Percentiles rank a stretch among this genome's conserved stretches.
Evolutionary conservation across 177 flowering plant species (phyloP).

Genomic region (Vitis hybrid): DNA sequence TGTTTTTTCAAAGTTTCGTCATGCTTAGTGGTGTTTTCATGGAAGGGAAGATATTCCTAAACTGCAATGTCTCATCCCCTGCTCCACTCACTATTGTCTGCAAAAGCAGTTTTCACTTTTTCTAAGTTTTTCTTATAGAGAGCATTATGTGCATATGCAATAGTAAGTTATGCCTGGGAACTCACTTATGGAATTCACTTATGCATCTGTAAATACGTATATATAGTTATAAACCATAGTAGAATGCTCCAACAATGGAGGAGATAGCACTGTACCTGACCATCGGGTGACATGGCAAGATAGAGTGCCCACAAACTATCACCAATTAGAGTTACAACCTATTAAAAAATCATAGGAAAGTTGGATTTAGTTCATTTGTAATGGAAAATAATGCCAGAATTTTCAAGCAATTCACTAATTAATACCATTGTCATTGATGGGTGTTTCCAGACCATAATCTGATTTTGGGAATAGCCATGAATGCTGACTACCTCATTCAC

Average conservation of each 20-base stretch:
- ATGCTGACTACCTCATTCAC: conserved; percentile 97
- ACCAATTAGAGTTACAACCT: conserved; percentile 96
- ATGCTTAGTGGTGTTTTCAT: conserved; percentile 67
- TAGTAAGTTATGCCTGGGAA: no score
- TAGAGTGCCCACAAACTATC: conserved; percentile 87
- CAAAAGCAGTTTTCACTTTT: conserved; percentile 3
- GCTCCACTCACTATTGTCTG: conserved; percentile 99
- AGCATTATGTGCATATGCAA: no score
- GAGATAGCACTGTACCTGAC: conserved; percentile 58
- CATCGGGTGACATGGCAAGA: conserved; percentile 95
- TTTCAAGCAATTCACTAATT: no score
- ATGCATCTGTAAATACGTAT: no score
- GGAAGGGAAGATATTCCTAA: conserved; percentile 97
- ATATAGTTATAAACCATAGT: neutral
- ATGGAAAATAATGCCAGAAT: no score
- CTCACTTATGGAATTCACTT: no score
- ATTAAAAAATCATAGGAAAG: neutral
- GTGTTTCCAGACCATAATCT: conserved; percentile 99
- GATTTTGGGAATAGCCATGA: conserved; percentile 99
- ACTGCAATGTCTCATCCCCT: conserved; percentile 92
- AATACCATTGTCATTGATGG: conserved; percentile 85
- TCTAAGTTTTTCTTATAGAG: no score
- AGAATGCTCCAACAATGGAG: neutral
- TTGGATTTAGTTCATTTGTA: no score
- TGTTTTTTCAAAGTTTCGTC: no score